These are phyloP conservation scores for Phytophthora crassamura DNA, from an alignment of 352 stramenopile species.

Conservation along the genomic window DNA sequence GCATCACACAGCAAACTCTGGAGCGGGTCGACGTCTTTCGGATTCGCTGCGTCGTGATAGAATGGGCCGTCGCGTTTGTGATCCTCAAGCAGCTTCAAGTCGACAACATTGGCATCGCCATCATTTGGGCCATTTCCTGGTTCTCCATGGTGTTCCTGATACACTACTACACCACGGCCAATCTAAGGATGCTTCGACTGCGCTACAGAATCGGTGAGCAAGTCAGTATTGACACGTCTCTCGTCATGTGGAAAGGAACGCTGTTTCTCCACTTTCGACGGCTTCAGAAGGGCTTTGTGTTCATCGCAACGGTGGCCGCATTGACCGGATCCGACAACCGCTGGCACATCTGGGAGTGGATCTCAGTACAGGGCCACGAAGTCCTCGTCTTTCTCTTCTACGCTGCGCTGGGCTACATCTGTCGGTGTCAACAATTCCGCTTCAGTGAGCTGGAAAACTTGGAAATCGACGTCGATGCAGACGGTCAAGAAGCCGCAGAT, in stretches of 20 bases:
- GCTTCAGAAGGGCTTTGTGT: constrained; percentile 54
- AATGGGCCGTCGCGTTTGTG: constrained; percentile 52
- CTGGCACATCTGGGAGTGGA: constrained; percentile 44
- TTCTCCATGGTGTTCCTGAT: constrained; percentile 57
- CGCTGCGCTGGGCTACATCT: constrained; percentile 53
- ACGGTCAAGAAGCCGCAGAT: neutral
- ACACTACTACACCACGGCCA: constrained; percentile 65
- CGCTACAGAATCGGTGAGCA: constrained; percentile 60
- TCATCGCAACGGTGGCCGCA: constrained; percentile 49
- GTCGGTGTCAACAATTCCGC: constrained; percentile 63
- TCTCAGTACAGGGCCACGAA: constrained; percentile 49
- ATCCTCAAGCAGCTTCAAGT: constrained; percentile 52
- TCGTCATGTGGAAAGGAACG: constrained; percentile 61
- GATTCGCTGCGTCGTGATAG: constrained; percentile 53
- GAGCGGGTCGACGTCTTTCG: constrained; percentile 49
- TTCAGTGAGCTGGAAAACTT: constrained; percentile 49
- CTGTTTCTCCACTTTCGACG: constrained; percentile 64
- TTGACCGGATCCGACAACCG: constrained; percentile 41
- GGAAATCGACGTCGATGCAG: constrained; percentile 13
- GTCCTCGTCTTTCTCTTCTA: constrained; percentile 49
- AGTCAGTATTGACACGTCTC: constrained; percentile 49
- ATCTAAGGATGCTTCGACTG: constrained; percentile 69
- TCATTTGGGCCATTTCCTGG: constrained; percentile 63
- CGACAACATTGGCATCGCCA: constrained; percentile 48
- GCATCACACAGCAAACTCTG: constrained; percentile 56